These are phyloP conservation scores for Kodamaea laetipori DNA, from an alignment of 805 yeast species.

Conservation along the genomic window DNA sequence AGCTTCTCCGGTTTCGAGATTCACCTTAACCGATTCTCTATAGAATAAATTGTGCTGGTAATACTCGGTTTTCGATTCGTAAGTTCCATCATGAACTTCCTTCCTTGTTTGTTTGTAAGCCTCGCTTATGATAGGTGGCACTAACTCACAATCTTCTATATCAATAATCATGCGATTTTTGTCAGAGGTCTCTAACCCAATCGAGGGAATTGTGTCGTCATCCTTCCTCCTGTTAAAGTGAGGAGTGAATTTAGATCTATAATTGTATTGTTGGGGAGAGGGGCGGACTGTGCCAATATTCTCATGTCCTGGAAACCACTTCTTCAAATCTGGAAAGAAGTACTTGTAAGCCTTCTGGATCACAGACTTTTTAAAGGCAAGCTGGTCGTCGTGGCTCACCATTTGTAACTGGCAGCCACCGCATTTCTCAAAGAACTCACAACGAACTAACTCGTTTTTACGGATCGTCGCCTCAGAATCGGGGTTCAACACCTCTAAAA, in stretches of 20 bases:
- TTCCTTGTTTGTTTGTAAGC: conserved; percentile 21
- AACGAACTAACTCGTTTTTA: conserved; percentile 30
- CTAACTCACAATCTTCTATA: conserved; percentile 39
- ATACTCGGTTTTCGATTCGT: conserved; percentile 8
- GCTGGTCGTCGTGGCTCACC: conserved; percentile 41
- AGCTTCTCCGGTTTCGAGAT: conserved; percentile 33
- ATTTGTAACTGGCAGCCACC: conserved; percentile 48
- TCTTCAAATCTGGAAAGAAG: conserved; percentile 31
- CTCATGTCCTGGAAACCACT: conserved; percentile 10
- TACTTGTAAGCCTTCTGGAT: conserved; percentile 37
- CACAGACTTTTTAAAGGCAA: conserved; percentile 30
- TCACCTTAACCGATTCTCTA: conserved; percentile 35
- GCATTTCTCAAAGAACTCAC: conserved; percentile 40
- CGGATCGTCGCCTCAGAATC: conserved; percentile 19
- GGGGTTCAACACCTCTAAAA: conserved; percentile 20
- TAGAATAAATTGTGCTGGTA: conserved; percentile 26
- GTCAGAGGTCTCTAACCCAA: conserved; percentile 35
- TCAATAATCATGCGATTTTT: conserved; percentile 31
- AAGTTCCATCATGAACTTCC: conserved; percentile 12
- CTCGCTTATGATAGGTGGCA: conserved; percentile 33
- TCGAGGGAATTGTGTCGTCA: too few species aligned
- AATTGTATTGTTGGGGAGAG: conserved; percentile 41
- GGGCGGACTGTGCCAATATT: conserved; percentile 30
- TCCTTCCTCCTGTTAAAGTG: too few species aligned
- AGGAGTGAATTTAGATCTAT: conserved; percentile 46